Percentiles rank a stretch among this genome's conserved stretches.
Conservation (phyloP, 2,329 filamentous ascomycete genomes). For the Geoglossum cookeanum region DNA sequence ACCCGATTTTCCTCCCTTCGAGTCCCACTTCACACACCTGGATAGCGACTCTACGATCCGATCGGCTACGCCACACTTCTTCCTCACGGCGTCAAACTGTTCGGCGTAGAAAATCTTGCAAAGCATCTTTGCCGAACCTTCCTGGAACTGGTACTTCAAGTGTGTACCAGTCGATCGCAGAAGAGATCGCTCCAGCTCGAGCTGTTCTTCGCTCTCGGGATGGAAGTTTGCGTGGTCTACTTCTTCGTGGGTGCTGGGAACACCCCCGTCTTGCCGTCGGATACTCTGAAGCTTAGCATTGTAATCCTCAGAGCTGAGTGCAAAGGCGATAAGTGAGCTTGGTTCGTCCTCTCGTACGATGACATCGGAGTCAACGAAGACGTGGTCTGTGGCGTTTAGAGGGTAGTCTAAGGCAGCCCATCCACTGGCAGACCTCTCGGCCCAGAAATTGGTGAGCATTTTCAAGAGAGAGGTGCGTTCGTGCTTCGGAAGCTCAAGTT, state of each 20-base stretch:
- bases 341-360: slow-evolving; percentile 96
- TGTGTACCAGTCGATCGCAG: slow-evolving; percentile 75
- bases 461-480: slow-evolving; percentile 89
- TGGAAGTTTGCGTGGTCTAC: neutral
- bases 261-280: slow-evolving; percentile 17
- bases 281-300: slow-evolving; percentile 56
- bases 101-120: slow-evolving; percentile 99
- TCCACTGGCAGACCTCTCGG: slow-evolving; percentile 85
- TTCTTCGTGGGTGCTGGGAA: neutral
- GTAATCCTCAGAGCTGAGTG: slow-evolving; percentile 76
- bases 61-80: slow-evolving; percentile 83
- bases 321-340: slow-evolving; percentile 86
- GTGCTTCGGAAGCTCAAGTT: slow-evolving; percentile 69
- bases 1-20: slow-evolving; percentile 92
- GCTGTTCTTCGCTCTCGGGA: slow-evolving; percentile 33
- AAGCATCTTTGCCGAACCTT: slow-evolving; percentile 83
- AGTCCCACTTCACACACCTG: slow-evolving; percentile 93
- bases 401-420: slow-evolving; percentile 91
- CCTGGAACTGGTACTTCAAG: slow-evolving; percentile 86
- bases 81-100: slow-evolving; percentile 84
- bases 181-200: slow-evolving; percentile 68
- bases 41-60: slow-evolving; percentile 91
- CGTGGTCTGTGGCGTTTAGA: slow-evolving; percentile 68
- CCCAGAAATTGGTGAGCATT: slow-evolving; percentile 95
- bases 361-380: slow-evolving; percentile 92